Evolutionary conservation across 2,329 filamentous ascomycete genomes (phyloP).

Genomic region (Botrytis fragariae): DNA sequence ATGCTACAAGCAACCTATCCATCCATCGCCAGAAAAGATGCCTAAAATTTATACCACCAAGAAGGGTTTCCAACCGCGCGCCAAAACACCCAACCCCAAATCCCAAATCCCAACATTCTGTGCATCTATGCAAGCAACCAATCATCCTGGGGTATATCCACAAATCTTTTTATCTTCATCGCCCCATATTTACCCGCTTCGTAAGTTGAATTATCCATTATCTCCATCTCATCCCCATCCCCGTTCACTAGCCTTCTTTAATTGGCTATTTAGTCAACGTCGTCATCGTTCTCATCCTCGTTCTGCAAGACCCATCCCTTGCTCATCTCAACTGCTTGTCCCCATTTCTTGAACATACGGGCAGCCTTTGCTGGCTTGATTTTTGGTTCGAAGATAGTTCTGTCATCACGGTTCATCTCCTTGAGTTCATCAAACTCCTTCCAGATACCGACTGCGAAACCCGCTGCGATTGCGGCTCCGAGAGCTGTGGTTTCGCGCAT

Average conservation of each 20-base stretch:
- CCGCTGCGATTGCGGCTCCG: constrained; percentile 84
- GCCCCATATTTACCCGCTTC: constrained; percentile 1
- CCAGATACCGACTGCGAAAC: constrained; percentile 81
- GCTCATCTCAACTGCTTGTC: constrained; percentile 74
- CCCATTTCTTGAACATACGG: constrained; percentile 67
- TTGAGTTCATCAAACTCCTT: constrained; percentile 69
- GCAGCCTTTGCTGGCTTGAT: constrained; percentile 57
- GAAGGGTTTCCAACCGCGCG: constrained; percentile 5
- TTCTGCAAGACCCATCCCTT: constrained; percentile 59
- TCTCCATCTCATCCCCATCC: background rate
- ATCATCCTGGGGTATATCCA: constrained; percentile 16
- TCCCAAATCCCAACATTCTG: background rate
- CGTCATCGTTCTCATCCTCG: constrained; percentile 19
- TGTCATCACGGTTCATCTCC: constrained; percentile 66
- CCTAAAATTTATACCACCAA: background rate
- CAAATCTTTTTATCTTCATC: constrained; percentile 1
- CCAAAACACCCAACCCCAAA: constrained; percentile 11
- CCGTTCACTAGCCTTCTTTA: background rate
- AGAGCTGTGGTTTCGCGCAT: constrained; percentile 92
- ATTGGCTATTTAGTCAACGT: constrained; percentile 2
- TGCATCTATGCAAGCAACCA: background rate
- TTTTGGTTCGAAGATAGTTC: constrained; percentile 64
- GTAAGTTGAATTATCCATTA: constrained; percentile 1
- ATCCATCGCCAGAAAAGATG: background rate
- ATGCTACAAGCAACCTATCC: background rate